Base-by-base conservation (phyloP, 2,329 filamentous ascomycete genomes). In the Biscogniauxia sp. region DNA sequence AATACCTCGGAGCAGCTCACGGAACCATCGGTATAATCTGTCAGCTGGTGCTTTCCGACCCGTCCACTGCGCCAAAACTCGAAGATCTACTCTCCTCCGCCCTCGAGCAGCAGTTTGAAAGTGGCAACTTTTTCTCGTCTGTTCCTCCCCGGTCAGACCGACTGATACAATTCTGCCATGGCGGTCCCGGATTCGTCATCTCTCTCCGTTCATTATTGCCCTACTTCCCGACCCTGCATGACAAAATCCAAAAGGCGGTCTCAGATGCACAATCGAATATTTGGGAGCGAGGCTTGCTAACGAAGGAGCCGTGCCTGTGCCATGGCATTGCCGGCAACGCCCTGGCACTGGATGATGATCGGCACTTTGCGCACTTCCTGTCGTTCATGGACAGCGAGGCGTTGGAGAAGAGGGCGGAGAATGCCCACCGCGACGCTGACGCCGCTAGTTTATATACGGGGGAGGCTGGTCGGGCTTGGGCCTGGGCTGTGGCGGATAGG, bases 21-120 rank as follows among this genome's bases (percentile, higher is more conserved):
- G 89, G 89, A 7, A 81, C 84, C 13, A 84, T 91, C 25, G 87
- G 89, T 4, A 90, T 90, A 71, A 80, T 92, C 59, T 87, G 84
- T n/a, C 89, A 92, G 72, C 76, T 91, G 15, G 80, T 90, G 1
- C 76, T 84, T 20, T 85, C 86, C 2, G 80, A 82, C 58, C 82
- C 85, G 0, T 74, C 76, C 5, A 79, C 83, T 63, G 85, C 87
- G 1, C 72, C 79, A 1, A 78, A 79, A 53, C 74, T 91, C 2
- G 79, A 84, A 63, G 74, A 75, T 3, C 78, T 83, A 20, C 70
- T 91, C 4, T 77, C 78, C 1, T 78, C 79, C 9, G 70, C 91
- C 11, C 76, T 92, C 2, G 80, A 80, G 41, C 78, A 84, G 63
- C 88, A 92, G 69, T 80, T 79, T 56, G 76, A 81, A 3, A 83